Percentiles rank a stretch among this genome's conserved stretches.
These are phyloP conservation scores for Rachicladosporium sp. DNA, from an alignment of 2,329 filamentous ascomycete species.

Conservation along the genomic window DNA sequence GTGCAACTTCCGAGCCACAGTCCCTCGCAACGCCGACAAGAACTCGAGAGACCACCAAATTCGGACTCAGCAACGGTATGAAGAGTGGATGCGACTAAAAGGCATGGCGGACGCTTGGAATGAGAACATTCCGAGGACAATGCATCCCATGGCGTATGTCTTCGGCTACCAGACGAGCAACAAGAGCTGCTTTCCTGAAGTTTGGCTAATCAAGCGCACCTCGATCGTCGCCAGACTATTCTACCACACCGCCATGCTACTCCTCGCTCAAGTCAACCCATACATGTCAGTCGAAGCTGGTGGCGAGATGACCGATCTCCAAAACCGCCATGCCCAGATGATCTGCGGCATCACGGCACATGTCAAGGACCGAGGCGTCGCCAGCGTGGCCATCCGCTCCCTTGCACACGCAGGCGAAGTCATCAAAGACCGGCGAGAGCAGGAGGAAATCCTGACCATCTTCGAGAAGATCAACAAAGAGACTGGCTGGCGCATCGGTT, in stretches of 20 bases:
- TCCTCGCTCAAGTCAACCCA: conserved; percentile 71
- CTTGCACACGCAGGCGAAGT: conserved; percentile 66
- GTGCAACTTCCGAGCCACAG: conserved; percentile 67
- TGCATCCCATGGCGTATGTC: conserved; percentile 75
- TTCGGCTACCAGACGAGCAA: conserved; percentile 53
- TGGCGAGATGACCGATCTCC: conserved; percentile 57
- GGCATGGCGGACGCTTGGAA: conserved; percentile 77
- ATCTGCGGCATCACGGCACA: conserved; percentile 85
- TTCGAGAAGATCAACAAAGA: conserved; percentile 63
- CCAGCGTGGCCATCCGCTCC: conserved; percentile 66
- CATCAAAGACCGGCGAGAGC: conserved; percentile 56
- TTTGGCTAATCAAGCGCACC: conserved; percentile 76
- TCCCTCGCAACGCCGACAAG: conserved; percentile 48
- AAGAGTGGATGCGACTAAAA: conserved; percentile 72
- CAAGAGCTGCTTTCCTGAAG: conserved; percentile 70
- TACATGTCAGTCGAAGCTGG: conserved; percentile 43
- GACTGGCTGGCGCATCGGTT: conserved; percentile 66
- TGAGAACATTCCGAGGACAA: conserved; percentile 62
- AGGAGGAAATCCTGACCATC: conserved; percentile 68
- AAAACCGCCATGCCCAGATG: conserved; percentile 64
- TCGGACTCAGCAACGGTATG: conserved; percentile 50
- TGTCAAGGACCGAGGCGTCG: conserved; percentile 66
- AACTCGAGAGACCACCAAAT: conserved; percentile 52
- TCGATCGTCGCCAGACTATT: conserved; percentile 74
- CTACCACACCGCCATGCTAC: conserved; percentile 74